phyloP scores from a whole-genome alignment of 192 early-diverging fungal species.

The Allomyces javanicus region DNA sequence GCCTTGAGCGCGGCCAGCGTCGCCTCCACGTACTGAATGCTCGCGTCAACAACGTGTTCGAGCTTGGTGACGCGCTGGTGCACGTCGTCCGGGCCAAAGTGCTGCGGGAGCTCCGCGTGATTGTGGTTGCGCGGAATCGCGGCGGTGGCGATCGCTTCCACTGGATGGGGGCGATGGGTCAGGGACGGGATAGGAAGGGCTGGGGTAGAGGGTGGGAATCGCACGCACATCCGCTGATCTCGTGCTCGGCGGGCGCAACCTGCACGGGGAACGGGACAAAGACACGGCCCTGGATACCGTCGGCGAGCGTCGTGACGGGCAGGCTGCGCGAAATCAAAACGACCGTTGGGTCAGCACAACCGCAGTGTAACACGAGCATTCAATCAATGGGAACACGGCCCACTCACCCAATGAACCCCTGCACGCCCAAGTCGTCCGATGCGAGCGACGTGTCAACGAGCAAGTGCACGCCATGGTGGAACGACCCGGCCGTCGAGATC shows the following conservation, averaged over 20 bases:
- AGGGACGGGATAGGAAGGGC: not conserved
- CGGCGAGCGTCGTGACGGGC: not conserved
- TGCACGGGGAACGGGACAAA: not conserved
- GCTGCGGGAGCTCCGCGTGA: not conserved
- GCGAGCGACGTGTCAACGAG: constrained; percentile 66
- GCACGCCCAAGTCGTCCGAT: constrained; percentile 46
- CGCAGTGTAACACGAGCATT: no score
- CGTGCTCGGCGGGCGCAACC: not conserved
- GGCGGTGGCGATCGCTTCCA: not conserved
- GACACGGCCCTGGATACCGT: not conserved
- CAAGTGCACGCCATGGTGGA: constrained; percentile 60
- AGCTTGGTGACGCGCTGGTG: not conserved
- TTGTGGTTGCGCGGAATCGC: not conserved
- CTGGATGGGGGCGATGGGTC: not conserved
- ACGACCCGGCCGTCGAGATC: constrained; percentile 42
- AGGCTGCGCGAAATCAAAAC: not conserved
- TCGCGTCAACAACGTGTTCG: not conserved
- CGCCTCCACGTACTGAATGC: not conserved
- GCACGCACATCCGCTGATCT: not conserved
- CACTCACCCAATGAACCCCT: constrained; percentile 42
- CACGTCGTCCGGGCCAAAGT: not conserved
- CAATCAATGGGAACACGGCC: no score
- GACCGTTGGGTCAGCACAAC: no score
- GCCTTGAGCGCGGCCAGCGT: not conserved
- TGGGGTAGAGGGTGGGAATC: not conserved